Evolutionary conservation across 345 rosid genomes (phyloP).

Genomic region (Mangifera indica): DNA sequence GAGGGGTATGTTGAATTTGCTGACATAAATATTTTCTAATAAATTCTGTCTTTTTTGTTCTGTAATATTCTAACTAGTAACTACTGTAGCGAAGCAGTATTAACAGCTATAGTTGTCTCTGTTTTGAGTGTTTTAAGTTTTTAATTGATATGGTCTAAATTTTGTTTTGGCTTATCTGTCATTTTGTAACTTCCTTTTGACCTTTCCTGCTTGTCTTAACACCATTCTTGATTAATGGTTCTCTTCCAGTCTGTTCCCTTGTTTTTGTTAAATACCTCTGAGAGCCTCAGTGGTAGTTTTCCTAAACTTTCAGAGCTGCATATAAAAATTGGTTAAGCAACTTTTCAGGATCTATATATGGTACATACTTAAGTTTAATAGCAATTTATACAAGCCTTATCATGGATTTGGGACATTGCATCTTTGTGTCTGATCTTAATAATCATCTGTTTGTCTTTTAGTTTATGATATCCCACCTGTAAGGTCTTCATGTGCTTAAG

Average conservation of each 20-base stretch:
- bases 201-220: background rate
- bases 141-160: background rate
- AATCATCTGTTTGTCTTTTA: background rate
- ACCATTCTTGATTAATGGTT: background rate
- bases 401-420: background rate
- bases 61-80: background rate
- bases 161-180: background rate
- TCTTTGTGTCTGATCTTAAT: background rate
- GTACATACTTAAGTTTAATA: background rate
- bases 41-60: background rate
- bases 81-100: background rate
- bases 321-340: background rate
- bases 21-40: background rate
- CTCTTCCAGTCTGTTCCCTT: background rate
- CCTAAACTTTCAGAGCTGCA: background rate
- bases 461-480: background rate
- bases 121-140: background rate
- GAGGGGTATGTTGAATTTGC: slow-evolving; percentile 64
- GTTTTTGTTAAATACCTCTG: background rate
- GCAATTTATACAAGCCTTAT: background rate
- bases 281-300: background rate
- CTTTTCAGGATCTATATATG: background rate
- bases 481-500: background rate
- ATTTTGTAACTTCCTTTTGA: background rate
- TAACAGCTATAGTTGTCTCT: background rate